A percentile compares a stretch with the other conserved stretches of the same genome.
These are phyloP conservation scores for Coelastrella sp. DNA, from an alignment of 139 green algal species.

Conservation along the genomic window DNA sequence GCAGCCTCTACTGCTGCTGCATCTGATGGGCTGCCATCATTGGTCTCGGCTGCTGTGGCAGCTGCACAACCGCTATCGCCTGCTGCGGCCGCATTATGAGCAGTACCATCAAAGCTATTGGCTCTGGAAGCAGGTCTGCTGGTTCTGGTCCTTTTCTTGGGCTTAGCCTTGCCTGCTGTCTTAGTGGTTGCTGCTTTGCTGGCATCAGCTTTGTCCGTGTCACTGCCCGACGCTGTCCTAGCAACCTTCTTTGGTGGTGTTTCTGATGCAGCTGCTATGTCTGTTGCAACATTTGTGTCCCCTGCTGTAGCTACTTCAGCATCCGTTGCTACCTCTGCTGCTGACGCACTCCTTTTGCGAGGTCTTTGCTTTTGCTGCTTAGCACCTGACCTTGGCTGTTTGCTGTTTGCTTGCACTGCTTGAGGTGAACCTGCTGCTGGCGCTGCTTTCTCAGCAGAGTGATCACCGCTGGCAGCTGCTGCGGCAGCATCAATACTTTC, in stretches of 20 bases:
- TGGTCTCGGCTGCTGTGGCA: neutral
- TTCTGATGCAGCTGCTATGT: neutral
- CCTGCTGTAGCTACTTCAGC: neutral
- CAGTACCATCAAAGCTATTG: too few relatives aligned
- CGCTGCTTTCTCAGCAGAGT: too few relatives aligned
- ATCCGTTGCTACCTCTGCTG: too few relatives aligned
- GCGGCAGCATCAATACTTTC: neutral
- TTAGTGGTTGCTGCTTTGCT: neutral
- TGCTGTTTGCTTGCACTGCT: too few relatives aligned
- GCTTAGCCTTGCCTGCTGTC: too few relatives aligned
- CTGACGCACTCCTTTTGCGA: too few relatives aligned
- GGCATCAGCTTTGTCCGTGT: neutral
- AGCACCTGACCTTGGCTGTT: too few relatives aligned
- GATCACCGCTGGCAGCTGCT: conserved; percentile 15
- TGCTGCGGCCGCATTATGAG: neutral
- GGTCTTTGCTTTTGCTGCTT: too few relatives aligned
- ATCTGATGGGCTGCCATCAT: neutral
- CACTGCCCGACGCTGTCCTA: neutral
- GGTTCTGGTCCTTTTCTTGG: too few relatives aligned
- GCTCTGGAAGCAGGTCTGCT: neutral
- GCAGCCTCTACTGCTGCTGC: conserved; percentile 8
- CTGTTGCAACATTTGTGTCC: neutral
- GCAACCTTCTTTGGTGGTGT: neutral
- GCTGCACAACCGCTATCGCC: neutral
- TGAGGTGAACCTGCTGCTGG: too few relatives aligned